Conservation (phyloP, 495 filamentous ascomycete genomes). For the Daldinia decipiens region DNA sequence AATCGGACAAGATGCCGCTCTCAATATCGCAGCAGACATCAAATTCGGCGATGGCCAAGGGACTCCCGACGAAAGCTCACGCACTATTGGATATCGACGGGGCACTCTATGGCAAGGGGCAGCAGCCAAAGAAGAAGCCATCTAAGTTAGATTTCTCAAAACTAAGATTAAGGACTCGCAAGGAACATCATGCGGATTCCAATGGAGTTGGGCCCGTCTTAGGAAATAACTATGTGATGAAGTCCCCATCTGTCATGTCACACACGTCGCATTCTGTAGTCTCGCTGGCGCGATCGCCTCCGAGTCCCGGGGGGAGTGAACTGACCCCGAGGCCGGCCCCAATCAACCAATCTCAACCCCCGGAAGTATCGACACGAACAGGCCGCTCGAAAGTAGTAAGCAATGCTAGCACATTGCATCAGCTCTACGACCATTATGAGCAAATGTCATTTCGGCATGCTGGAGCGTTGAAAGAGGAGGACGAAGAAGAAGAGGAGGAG, state of each 20-base stretch:
- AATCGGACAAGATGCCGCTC: constrained; percentile 61
- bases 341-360: constrained; percentile 36
- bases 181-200: constrained; percentile 33
- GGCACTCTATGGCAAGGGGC: constrained; percentile 22
- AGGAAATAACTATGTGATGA: constrained; percentile 48
- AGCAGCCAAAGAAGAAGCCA: constrained; percentile 60
- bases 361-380: constrained; percentile 43
- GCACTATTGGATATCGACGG: constrained; percentile 56
- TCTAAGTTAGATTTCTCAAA: constrained; percentile 59
- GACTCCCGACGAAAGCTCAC: constrained; percentile 57
- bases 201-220: constrained; percentile 37
- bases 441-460: constrained; percentile 56
- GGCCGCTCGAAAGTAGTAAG: constrained; percentile 48
- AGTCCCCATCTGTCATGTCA: constrained; percentile 56
- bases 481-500: constrained; percentile 29
- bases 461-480: constrained; percentile 47
- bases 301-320: constrained; percentile 17
- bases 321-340: constrained; percentile 41
- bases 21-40: constrained; percentile 66
- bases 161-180: constrained; percentile 47
- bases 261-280: constrained; percentile 43
- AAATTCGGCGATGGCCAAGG: constrained; percentile 64
- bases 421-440: constrained; percentile 65
- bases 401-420: constrained; percentile 49
- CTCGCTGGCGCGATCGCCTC: constrained; percentile 33